Conservation (phyloP, 1,139 yeast genomes). For the Hyphopichia burtonii region DNA sequence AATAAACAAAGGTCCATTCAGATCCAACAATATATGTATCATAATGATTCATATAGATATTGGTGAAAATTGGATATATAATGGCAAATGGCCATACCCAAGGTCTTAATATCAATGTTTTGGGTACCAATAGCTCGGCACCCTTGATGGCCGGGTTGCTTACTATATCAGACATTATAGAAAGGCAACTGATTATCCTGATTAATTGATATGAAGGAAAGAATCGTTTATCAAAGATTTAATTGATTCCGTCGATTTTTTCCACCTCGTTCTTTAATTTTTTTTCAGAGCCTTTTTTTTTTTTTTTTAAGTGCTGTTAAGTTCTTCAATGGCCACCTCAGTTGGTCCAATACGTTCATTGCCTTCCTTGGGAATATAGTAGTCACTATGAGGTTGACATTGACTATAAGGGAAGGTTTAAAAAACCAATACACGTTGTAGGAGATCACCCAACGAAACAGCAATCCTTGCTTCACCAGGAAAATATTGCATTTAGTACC, state of each 20-base stretch:
- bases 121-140: slow-evolving; percentile 74
- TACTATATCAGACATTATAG: slow-evolving; percentile 21
- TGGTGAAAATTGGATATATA: slow-evolving; percentile 72
- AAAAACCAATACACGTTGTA: too few relatives aligned
- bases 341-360: neutral
- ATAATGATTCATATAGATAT: slow-evolving; percentile 66
- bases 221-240: neutral
- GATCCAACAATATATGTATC: slow-evolving; percentile 79
- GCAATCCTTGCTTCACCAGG: too few relatives aligned
- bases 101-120: slow-evolving; percentile 61
- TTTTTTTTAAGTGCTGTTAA: too few relatives aligned
- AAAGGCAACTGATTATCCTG: too few relatives aligned
- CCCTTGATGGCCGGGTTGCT: slow-evolving; percentile 58
- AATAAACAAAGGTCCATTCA: slow-evolving; percentile 86
- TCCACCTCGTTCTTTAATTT: neutral
- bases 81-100: slow-evolving; percentile 83
- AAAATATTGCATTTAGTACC: too few relatives aligned
- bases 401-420: too few relatives aligned
- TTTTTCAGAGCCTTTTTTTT: too few relatives aligned
- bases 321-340: neutral
- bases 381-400: too few relatives aligned
- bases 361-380: too few relatives aligned
- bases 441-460: too few relatives aligned
- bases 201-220: too few relatives aligned
- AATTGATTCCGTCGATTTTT: neutral